Percentiles rank a stretch among this genome's conserved stretches.
phyloP scores from a whole-genome alignment of 805 yeast species.

The Monosporozyma siamensis region DNA sequence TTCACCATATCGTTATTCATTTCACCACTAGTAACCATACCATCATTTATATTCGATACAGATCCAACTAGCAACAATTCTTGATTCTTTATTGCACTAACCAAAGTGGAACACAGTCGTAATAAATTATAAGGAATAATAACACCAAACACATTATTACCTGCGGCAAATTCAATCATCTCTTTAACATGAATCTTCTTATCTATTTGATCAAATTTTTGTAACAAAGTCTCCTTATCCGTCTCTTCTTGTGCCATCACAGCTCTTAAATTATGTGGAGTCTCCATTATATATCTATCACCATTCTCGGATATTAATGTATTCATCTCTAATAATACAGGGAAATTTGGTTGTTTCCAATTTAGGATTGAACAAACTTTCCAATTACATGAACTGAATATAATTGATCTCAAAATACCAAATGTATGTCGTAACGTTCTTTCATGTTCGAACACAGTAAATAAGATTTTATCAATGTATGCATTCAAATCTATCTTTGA shows the following conservation, averaged over 20 bases:
- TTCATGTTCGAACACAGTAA: conserved; percentile 68
- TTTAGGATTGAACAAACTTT: conserved; percentile 86
- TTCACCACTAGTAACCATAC: no score
- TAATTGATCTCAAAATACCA: conserved; percentile 47
- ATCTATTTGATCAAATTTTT: background rate
- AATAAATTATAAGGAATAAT: conserved; percentile 66
- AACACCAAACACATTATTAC: conserved; percentile 78
- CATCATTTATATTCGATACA: conserved; percentile 23
- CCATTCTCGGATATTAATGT: conserved; percentile 36
- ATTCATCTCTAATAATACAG: conserved; percentile 78
- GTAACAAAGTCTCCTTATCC: background rate
- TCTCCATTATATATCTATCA: conserved; percentile 18
- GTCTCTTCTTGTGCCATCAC: conserved; percentile 4
- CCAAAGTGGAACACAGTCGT: conserved; percentile 62
- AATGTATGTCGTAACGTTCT: conserved; percentile 36
- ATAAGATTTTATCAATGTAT: conserved; percentile 66
- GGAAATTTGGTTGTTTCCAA: conserved; percentile 98
- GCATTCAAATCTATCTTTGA: conserved; percentile 50
- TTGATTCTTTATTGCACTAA: conserved; percentile 63
- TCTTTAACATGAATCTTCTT: conserved; percentile 43
- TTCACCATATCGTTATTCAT: no score
- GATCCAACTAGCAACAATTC: conserved; percentile 81
- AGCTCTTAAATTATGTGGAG: conserved; percentile 24
- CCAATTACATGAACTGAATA: conserved; percentile 80
- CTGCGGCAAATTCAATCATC: conserved; percentile 69